A percentile compares a stretch with the other conserved stretches of the same genome.
phyloP scores from a whole-genome alignment of 148 eudicot species.

The Rhododendron henanense region DNA sequence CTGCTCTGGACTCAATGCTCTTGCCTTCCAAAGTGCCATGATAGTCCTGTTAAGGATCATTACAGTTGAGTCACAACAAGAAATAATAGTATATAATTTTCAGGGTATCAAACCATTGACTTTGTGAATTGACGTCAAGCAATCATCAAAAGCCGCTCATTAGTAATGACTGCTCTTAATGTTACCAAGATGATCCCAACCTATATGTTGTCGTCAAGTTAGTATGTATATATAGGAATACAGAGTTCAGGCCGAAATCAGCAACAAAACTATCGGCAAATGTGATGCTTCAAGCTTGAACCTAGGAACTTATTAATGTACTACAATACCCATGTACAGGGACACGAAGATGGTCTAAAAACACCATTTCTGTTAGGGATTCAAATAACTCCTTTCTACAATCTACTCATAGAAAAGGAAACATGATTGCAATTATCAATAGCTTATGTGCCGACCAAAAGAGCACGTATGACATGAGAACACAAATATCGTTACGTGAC shows the following conservation, averaged over 20 bases:
- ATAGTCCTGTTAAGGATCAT: conserved; percentile 58
- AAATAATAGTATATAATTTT: not conserved
- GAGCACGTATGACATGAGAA: not conserved
- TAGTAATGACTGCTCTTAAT: not conserved
- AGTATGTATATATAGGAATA: not conserved
- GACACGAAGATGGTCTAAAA: not conserved
- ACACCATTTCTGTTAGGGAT: not conserved
- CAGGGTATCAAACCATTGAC: not conserved
- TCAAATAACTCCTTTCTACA: not conserved
- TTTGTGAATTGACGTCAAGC: not conserved
- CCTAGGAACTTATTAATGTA: not conserved
- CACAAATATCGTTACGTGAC: not conserved
- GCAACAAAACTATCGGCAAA: not conserved
- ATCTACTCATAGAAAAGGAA: not conserved
- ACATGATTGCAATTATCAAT: not conserved
- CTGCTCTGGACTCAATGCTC: conserved; percentile 89
- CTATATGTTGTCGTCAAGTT: not conserved
- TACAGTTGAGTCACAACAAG: not conserved
- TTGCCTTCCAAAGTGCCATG: conserved; percentile 90
- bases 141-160: not conserved
- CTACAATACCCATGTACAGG: not conserved
- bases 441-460: not conserved
- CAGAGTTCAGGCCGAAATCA: not conserved
- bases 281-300: conserved; percentile 3
- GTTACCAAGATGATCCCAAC: conserved; percentile 2